These are phyloP conservation scores for Syncephalastrum racemosum DNA, from an alignment of 371 early-diverging fungal genomes.

Conservation along the genomic window DNA sequence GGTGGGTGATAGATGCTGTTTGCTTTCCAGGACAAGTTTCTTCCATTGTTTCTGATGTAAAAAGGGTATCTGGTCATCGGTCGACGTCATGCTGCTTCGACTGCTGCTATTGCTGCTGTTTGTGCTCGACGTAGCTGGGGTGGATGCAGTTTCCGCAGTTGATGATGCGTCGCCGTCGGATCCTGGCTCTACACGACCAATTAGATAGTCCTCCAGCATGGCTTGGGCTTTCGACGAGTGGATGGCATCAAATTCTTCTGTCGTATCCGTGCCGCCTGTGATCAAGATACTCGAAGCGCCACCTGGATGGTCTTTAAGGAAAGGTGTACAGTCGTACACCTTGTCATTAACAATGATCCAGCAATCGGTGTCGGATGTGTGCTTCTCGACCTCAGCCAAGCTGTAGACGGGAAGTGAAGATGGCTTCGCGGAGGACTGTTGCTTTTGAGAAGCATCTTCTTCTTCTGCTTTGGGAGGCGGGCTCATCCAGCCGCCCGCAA, in stretches of 20 bases:
- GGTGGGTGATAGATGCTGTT: slow-evolving; percentile 34
- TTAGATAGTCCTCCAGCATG: slow-evolving; percentile 56
- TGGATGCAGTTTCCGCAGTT: slow-evolving; percentile 7
- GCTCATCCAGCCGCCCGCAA: slow-evolving; percentile 54
- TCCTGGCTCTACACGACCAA: slow-evolving; percentile 60
- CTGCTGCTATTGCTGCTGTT: neutral
- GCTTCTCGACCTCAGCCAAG: slow-evolving; percentile 68
- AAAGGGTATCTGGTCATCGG: slow-evolving; percentile 19
- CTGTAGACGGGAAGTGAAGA: slow-evolving; percentile 31
- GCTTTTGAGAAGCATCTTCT: neutral
- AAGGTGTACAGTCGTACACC: slow-evolving; percentile 89
- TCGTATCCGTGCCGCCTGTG: slow-evolving; percentile 73
- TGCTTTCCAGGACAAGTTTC: slow-evolving; percentile 30
- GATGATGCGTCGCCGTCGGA: neutral
- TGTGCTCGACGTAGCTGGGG: slow-evolving; percentile 10
- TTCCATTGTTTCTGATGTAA: slow-evolving; percentile 45
- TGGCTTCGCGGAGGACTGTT: neutral
- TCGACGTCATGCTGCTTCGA: slow-evolving; percentile 9
- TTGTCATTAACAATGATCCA: slow-evolving; percentile 83
- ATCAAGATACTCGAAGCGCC: slow-evolving; percentile 70
- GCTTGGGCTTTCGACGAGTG: slow-evolving; percentile 80
- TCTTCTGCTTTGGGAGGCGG: neutral
- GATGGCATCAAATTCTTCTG: slow-evolving; percentile 88
- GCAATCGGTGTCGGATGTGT: slow-evolving; percentile 68
- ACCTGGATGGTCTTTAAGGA: slow-evolving; percentile 89